Conservation (phyloP, 345 rosid genomes). For the Bruguiera gymnorhiza region DNA sequence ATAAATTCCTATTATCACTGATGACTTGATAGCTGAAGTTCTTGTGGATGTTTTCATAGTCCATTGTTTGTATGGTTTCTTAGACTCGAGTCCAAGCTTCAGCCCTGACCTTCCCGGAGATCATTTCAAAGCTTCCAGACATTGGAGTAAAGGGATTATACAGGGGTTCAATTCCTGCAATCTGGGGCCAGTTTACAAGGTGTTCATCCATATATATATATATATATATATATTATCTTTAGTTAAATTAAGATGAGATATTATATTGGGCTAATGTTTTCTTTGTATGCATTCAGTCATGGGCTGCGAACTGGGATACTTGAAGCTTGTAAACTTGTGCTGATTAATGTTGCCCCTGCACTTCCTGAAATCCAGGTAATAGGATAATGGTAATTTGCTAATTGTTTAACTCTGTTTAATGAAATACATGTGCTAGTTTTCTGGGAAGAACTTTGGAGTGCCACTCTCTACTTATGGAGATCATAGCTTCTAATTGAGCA, state of each 20-base stretch:
- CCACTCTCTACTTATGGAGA: not conserved
- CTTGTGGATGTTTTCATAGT: constrained; percentile 9
- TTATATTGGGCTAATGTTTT: constrained; percentile 14
- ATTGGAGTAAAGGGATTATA: constrained; percentile 81
- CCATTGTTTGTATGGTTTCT: constrained; percentile 16
- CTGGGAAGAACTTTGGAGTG: not conserved
- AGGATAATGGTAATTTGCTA: not conserved
- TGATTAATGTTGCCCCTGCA: constrained; percentile 84
- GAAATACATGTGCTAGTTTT: not conserved
- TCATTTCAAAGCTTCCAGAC: constrained; percentile 85
- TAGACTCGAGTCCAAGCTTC: constrained; percentile 99
- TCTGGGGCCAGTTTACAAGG: constrained; percentile 98
- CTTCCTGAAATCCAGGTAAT: constrained; percentile 87
- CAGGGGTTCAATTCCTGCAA: constrained; percentile 94
- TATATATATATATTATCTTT: not conserved
- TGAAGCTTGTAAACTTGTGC: constrained; percentile 82
- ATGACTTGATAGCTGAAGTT: not conserved
- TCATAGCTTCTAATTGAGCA: not conserved
- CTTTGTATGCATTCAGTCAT: constrained; percentile 48
- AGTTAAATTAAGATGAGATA: constrained; percentile 2
- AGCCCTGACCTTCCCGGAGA: constrained; percentile 68
- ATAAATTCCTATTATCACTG: not conserved
- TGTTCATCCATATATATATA: constrained; percentile 19
- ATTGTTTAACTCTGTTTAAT: constrained; percentile 6
- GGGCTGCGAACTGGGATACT: constrained; percentile 93